These are phyloP conservation scores for Ophiocordyceps robertsii DNA, from an alignment of 2,329 filamentous ascomycete genomes.

Conservation along the genomic window DNA sequence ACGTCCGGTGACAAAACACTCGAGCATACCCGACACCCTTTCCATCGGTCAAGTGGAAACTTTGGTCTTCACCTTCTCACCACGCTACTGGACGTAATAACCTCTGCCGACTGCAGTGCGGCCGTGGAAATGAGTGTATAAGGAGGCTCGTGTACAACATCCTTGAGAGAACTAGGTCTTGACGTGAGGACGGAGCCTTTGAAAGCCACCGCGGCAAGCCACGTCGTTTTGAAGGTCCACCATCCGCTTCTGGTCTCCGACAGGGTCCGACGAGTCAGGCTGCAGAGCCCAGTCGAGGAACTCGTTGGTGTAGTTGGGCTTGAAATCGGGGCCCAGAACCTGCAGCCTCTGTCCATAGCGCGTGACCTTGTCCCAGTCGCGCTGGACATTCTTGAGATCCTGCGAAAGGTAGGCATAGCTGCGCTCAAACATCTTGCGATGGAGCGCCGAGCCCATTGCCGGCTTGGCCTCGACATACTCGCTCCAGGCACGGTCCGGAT, in stretches of 20 bases:
- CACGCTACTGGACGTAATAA: too few relatives aligned
- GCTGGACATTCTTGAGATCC: constrained; percentile 59
- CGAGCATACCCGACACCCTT: too few relatives aligned
- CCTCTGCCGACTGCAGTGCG: too few relatives aligned
- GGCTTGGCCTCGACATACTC: constrained; percentile 64
- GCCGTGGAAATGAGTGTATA: too few relatives aligned
- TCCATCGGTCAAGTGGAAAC: too few relatives aligned
- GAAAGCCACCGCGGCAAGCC: constrained; percentile 51
- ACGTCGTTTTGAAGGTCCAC: constrained; percentile 54
- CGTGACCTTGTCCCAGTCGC: constrained; percentile 70
- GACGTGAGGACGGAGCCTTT: too few relatives aligned
- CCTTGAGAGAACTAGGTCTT: too few relatives aligned
- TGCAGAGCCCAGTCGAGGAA: constrained; percentile 55
- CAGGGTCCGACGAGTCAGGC: constrained; percentile 51
- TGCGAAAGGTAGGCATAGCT: constrained; percentile 65
- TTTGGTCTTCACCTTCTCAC: too few relatives aligned
- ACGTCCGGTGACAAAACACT: too few relatives aligned
- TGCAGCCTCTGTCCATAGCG: constrained; percentile 61
- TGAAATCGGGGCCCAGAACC: constrained; percentile 49
- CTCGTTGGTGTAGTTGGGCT: constrained; percentile 63
- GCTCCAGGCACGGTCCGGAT: constrained; percentile 49
- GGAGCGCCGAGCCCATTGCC: constrained; percentile 51
- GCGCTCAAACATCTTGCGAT: constrained; percentile 69
- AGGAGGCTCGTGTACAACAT: too few relatives aligned
- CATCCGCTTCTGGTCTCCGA: constrained; percentile 65